A percentile compares a stretch with the other conserved stretches of the same genome.
Evolutionary conservation across 495 filamentous ascomycete genomes (phyloP).

Genomic region (Aspergillus ellipticus): DNA sequence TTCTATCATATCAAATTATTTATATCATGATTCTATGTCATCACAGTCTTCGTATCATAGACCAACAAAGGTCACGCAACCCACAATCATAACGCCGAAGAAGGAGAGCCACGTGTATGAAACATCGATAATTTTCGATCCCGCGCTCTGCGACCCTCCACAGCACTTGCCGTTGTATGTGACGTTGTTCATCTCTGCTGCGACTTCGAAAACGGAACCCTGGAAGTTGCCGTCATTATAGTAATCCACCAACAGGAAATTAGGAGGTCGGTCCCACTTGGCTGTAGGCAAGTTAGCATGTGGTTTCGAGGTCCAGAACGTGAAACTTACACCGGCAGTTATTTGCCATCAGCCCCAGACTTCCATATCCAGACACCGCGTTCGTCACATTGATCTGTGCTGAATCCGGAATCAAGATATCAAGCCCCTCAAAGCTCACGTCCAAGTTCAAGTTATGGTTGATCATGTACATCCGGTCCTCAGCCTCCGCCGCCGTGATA

Average conservation of each 20-base stretch:
- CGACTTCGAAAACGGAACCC: conserved; percentile 87
- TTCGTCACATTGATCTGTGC: conserved; percentile 67
- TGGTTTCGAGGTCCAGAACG: not conserved
- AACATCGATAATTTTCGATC: not conserved
- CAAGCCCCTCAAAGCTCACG: conserved; percentile 54
- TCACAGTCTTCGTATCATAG: not conserved
- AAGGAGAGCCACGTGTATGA: not conserved
- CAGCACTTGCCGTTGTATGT: conserved; percentile 67
- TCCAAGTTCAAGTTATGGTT: conserved; percentile 89
- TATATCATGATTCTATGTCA: not conserved
- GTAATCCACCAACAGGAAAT: conserved; percentile 86
- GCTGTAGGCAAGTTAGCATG: conserved; percentile 22
- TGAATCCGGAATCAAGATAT: conserved; percentile 70
- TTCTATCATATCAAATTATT: not conserved
- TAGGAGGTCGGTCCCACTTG: conserved; percentile 70
- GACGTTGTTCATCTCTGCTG: conserved; percentile 80
- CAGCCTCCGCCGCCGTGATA: conserved; percentile 46
- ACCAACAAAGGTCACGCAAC: not conserved
- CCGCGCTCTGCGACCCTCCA: conserved; percentile 38
- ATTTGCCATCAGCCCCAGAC: conserved; percentile 64
- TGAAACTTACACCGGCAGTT: conserved; percentile 60
- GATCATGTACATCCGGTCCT: conserved; percentile 73
- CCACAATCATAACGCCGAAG: not conserved
- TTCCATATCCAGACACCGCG: conserved; percentile 57
- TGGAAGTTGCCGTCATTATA: conserved; percentile 67